Evolutionary conservation across 2,329 filamentous ascomycete genomes (phyloP), one percentile per base, ranked within the genome.

Genomic region (Ramularia collo-cygni): DNA sequence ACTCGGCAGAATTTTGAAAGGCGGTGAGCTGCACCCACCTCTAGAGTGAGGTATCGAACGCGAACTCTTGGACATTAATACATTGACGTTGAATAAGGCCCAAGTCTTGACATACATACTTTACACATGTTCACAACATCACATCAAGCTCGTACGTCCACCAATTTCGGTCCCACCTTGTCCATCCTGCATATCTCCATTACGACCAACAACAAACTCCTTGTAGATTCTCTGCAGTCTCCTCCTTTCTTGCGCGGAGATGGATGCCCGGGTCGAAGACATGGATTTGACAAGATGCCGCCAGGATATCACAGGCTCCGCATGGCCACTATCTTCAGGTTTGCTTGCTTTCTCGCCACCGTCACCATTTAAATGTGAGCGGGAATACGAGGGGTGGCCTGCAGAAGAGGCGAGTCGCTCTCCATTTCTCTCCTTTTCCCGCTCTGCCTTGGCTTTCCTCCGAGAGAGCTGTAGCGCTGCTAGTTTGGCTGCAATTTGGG

Each of bases 91-190:
- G 21, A 24, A 6, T 6, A 10, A 24, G 21, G 10, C 6, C 10
- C 10, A 24, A 6, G 6, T 10, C 6, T 6, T 24, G 6, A 24
- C 10, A 10, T 24, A 6, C 10, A 10, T 24, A 6, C 21, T 24
- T 10, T 6, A 24, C 10, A 6, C 21, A 24, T 10, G 10, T 24
- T 24, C 10, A 6, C 21, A 10, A 10, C 10, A 24, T 24, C 21
- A 95, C 92, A 96, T 96, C 64, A 98, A 70, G 65, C 88, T 96
- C 54, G 83, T 90, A 59, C 92, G 73, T 10, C 89, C 92, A 6
- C 92, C 92, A 65, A 98, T 79, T 65, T 96, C 92, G 63, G 81
- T 93, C 41, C 83, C 85, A 0, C 85, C 88, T 64, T 96, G 86
- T 2, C 92, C 92, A 63, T 84, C 90, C 44, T 81, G 86, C 86